These are phyloP conservation scores for Lecanosticta acicola DNA, from an alignment of 2,329 filamentous ascomycete genomes.

Conservation along the genomic window DNA sequence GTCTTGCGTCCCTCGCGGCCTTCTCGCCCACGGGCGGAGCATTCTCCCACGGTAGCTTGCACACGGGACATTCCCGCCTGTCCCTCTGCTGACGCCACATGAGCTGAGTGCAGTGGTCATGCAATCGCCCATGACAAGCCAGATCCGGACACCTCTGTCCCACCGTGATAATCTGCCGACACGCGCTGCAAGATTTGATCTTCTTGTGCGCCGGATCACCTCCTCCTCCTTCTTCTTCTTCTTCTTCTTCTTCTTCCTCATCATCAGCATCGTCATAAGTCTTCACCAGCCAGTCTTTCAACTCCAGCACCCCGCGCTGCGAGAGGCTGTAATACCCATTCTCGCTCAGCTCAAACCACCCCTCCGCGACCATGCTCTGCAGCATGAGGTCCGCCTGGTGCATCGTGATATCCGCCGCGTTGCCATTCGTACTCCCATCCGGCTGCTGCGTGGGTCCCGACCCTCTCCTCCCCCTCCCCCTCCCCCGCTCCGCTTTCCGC, in stretches of 20 bases:
- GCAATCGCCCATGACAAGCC: slow-evolving; percentile 65
- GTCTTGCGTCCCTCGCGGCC: slow-evolving; percentile 30
- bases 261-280: slow-evolving; percentile 77
- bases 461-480: slow-evolving; percentile 29
- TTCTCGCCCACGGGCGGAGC: slow-evolving; percentile 50
- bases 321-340: slow-evolving; percentile 70
- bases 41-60: slow-evolving; percentile 48
- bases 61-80: slow-evolving; percentile 58
- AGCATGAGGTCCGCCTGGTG: slow-evolving; percentile 72
- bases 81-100: slow-evolving; percentile 62
- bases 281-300: slow-evolving; percentile 76
- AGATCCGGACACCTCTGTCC: slow-evolving; percentile 69
- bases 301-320: slow-evolving; percentile 74
- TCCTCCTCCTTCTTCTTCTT: slow-evolving; percentile 34
- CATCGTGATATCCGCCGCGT: slow-evolving; percentile 56
- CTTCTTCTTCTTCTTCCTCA: slow-evolving; percentile 43
- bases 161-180: slow-evolving; percentile 80
- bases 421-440: slow-evolving; percentile 1
- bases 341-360: slow-evolving; percentile 74
- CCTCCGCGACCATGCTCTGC: slow-evolving; percentile 64
- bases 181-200: slow-evolving; percentile 83
- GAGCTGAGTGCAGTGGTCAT: slow-evolving; percentile 67
- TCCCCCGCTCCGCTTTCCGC: slow-evolving; percentile 39
- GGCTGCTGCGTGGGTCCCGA: slow-evolving; percentile 21
- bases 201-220: slow-evolving; percentile 54